Evolutionary conservation across 2,329 filamentous ascomycete species (phyloP).

Genomic region (Emergomyces pasteurianus): DNA sequence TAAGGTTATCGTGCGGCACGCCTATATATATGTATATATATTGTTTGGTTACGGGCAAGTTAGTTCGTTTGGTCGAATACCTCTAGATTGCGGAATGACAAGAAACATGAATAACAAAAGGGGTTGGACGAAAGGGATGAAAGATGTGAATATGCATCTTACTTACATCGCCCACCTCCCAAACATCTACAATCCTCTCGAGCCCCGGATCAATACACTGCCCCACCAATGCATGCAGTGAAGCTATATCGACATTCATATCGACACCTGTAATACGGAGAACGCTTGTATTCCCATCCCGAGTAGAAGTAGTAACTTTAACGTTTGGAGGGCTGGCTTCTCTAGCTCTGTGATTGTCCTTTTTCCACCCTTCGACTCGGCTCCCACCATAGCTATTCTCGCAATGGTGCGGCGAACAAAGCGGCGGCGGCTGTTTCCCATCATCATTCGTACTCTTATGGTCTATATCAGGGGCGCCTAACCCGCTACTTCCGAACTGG

Average conservation of each 20-base stretch:
- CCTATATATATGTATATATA: too few species aligned
- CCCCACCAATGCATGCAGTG: constrained; percentile 26
- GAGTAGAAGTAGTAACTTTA: constrained; percentile 9
- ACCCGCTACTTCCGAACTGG: background rate
- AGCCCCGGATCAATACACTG: constrained; percentile 30
- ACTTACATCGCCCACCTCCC: constrained; percentile 32
- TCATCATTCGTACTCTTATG: background rate
- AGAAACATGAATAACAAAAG: background rate
- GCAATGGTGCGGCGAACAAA: background rate
- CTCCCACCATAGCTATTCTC: background rate
- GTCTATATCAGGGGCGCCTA: background rate
- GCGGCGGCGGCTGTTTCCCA: background rate
- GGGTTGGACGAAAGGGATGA: background rate
- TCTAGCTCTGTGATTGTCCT: background rate
- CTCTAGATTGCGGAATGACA: background rate
- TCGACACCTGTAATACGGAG: constrained; percentile 34
- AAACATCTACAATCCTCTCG: constrained; percentile 34
- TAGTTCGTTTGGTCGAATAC: too few species aligned
- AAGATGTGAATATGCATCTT: too few species aligned
- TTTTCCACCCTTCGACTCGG: background rate
- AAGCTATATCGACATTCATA: constrained; percentile 26
- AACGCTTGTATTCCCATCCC: constrained; percentile 34
- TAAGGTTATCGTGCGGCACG: constrained; percentile 31
- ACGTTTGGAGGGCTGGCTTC: background rate
- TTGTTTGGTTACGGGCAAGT: too few species aligned